Conservation (phyloP, 108 stramenopile species). For the Cylindrotheca closterium region DNA sequence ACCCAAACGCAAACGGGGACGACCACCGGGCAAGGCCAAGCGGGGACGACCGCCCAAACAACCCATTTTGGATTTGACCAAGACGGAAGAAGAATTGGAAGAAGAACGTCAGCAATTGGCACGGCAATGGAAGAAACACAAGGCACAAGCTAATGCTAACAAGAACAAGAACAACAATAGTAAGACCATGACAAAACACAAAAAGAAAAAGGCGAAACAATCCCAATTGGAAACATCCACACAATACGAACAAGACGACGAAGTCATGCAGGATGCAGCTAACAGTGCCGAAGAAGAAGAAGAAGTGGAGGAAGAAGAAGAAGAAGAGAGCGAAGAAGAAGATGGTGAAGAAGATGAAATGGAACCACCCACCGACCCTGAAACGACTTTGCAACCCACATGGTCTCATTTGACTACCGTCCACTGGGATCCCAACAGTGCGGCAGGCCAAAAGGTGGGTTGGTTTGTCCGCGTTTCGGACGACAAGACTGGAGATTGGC, state of each 20-base stretch:
- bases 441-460: slow-evolving; percentile 45
- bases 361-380: slow-evolving; percentile 44
- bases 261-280: not conserved
- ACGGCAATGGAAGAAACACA: not conserved
- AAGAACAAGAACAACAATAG: not conserved
- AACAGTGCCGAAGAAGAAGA: not conserved
- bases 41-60: slow-evolving; percentile 7
- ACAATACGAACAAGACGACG: not conserved
- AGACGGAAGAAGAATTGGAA: not conserved
- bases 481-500: slow-evolving; percentile 41
- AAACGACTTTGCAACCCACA: slow-evolving; percentile 33
- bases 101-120: not conserved
- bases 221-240: slow-evolving; percentile 6
- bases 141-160: too few relatives aligned
- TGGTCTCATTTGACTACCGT: slow-evolving; percentile 38
- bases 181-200: slow-evolving; percentile 4
- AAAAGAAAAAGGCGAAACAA: slow-evolving; percentile 1
- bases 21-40: slow-evolving; percentile 8
- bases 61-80: slow-evolving; percentile 29
- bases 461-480: slow-evolving; percentile 46
- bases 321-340: slow-evolving; percentile 21
- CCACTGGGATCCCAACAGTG: slow-evolving; percentile 56
- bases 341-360: slow-evolving; percentile 28
- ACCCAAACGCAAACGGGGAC: slow-evolving; percentile 24
- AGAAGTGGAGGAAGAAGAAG: slow-evolving; percentile 6